Conservation (phyloP, 2,329 filamentous ascomycete genomes). For the Aspergillus vadensis region DNA sequence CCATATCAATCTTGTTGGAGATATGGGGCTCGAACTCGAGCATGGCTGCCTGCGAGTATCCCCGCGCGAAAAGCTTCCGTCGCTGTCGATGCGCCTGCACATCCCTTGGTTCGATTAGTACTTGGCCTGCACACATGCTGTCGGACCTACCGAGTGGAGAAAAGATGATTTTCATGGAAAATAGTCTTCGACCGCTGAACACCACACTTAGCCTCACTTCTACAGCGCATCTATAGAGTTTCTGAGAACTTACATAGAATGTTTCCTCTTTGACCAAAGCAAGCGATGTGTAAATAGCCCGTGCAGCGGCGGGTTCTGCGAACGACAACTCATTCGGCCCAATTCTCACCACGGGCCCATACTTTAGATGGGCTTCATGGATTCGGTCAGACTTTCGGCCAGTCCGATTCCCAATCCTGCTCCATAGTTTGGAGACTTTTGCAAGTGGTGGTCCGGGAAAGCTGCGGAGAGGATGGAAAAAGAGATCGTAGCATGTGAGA, state of each 20-base stretch:
- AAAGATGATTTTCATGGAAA: not conserved
- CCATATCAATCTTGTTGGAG: not conserved
- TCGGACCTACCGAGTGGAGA: not conserved
- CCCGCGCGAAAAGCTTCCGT: not conserved
- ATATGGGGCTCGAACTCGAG: not conserved
- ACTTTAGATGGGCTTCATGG: not conserved
- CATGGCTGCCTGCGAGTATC: conserved; percentile 1
- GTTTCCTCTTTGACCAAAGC: not conserved
- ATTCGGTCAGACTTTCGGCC: not conserved
- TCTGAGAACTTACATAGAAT: conserved; percentile 2
- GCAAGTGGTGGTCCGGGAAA: not conserved
- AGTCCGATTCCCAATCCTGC: not conserved
- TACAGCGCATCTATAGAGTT: too few species aligned
- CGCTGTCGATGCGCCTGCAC: not conserved
- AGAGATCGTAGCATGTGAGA: not conserved
- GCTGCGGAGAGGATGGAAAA: not conserved
- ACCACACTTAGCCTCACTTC: too few species aligned
- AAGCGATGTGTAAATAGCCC: not conserved
- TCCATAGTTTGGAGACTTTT: not conserved
- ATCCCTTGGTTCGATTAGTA: not conserved
- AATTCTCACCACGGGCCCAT: not conserved
- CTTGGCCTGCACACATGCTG: too few species aligned
- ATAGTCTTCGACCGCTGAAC: not conserved
- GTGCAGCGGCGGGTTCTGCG: not conserved
- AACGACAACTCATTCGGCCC: not conserved